These are phyloP conservation scores for Colletotrichum viniferum DNA, from an alignment of 2,329 filamentous ascomycete species.

Conservation along the genomic window DNA sequence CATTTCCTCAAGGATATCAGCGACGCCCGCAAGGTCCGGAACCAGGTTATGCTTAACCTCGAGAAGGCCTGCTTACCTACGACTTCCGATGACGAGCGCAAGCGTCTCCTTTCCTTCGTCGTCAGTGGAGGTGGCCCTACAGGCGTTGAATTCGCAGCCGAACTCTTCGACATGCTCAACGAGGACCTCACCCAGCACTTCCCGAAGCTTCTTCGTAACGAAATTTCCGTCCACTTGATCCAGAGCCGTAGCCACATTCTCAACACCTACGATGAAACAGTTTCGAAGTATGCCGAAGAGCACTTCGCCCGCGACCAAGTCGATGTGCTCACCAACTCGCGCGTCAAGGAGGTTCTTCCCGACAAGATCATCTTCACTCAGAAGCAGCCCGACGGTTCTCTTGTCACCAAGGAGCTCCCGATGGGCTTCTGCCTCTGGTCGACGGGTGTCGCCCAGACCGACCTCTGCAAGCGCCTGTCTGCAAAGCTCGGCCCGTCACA, in stretches of 20 bases:
- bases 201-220: conserved; percentile 89
- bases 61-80: conserved; percentile 93
- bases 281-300: conserved; percentile 90
- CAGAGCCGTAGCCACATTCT: conserved; percentile 94
- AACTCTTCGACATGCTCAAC: conserved; percentile 94
- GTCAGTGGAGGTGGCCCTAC: conserved; percentile 94
- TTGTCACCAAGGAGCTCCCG: conserved; percentile 89
- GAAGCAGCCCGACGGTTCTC: conserved; percentile 72
- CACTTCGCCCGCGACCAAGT: conserved; percentile 91
- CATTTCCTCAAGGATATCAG: conserved; percentile 95
- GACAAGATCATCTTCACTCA: conserved; percentile 92
- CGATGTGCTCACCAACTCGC: conserved; percentile 88
- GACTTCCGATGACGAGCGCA: conserved; percentile 85
- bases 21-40: conserved; percentile 88
- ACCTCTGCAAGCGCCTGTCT: conserved; percentile 78
- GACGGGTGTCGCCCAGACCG: conserved; percentile 87
- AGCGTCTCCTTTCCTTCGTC: conserved; percentile 91
- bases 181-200: conserved; percentile 87
- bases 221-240: conserved; percentile 97
- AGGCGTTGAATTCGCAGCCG: conserved; percentile 96
- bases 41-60: conserved; percentile 85
- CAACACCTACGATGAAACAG: conserved; percentile 95
- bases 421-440: conserved; percentile 98
- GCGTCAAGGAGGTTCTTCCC: conserved; percentile 84
- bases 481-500: conserved; percentile 77